Base-by-base conservation (phyloP, 1,139 yeast genomes). In the Candida smagusa region DNA sequence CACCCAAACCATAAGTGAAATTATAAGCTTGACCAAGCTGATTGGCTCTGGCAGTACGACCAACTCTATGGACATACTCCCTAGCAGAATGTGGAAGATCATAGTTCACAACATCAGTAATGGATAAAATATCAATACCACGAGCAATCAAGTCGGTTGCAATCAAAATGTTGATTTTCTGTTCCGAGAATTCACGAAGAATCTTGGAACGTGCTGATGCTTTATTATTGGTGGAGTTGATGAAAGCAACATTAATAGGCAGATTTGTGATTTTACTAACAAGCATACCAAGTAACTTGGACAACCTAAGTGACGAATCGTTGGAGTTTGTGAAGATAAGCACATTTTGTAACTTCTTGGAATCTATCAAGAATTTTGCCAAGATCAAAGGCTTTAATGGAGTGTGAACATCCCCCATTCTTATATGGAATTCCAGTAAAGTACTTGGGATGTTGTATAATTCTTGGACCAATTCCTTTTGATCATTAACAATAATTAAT, bases 21-120 rank as follows among this genome's bases (percentile, higher is more conserved):
- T 77, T 83, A 53, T 79, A 76, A 0, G 96, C 95, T 36, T 70
- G 67, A 53, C 99, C 99, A 0, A 50, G 35, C 34, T 81, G 76
- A 39, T 84, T 82, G 2, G 97, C 98, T 62, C 98, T 79, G 1
- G 97, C 97, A 0, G 97, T 90, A 67, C 98, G 81, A 31, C 98
- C 98, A 26, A 90, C 92, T 49, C 98, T 75, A 59, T 92, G 99
- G 24, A 92, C 87, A 51, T 92, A 94, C 53, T 92, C 98, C 47
- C 94, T 81, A 0, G 92, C 76, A 0, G 96, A 85, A 33, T 81
- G 75, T 7, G 98, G 98, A 40, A 89, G 64, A 52, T 94, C 98
- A 57, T 92, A 92, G 59, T 92, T 94, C 38, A 92, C 63, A 9
- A 92, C 97, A 44, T 81, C 79, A 23, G 80, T 72, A 35, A 94